Evolutionary conservation across 2,329 filamentous ascomycete genomes (phyloP), one percentile per base, ranked within the genome.

Genomic region (Magnaporthales sp.): DNA sequence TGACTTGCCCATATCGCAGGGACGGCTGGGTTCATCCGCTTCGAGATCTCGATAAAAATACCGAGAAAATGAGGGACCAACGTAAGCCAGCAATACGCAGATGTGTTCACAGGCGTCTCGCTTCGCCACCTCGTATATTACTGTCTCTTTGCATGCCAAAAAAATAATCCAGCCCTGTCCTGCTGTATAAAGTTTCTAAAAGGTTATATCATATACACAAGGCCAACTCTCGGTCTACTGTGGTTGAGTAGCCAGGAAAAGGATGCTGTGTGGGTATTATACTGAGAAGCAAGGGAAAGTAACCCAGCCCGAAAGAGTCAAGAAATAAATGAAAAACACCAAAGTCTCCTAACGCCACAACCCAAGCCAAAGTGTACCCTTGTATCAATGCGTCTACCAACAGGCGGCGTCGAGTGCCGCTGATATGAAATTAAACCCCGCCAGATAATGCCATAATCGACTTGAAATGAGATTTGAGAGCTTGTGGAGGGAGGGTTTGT

Each of bases 181-280:
- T 58, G 54, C 22, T 27, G 54, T 58, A 15, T 26, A 11, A 26
- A 11, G 22, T 58, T 26, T 58, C 24, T 24, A 26, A 11, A 8
- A 24, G 22, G 54, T 27, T 58, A 26, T 58, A 58, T 58, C 22
- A 58, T 58, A 26, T 58, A 58, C 54, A 58, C 22, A n/a, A 26
- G 54, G 9, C 54, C n/a, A 58, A 58, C 24, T 26, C 54, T 26
- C 24, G 24, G n/a, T 58, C n/a, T 26, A 26, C 54, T 58, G 54
- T 58, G 24, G 24, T 58, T 58, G 54, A 58, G 24, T 58, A 58
- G 22, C 54, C 54, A 24, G 54, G 54, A 58, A 26, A 58, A 58
- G 54, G 54, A 58, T 58, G 54, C 54, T 58, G 24, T 58, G 54
- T 58, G 54, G 54, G 54, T 58, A 58, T 58, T 58, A 58, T 58